Evolutionary conservation across 208 protist genomes (phyloP).

Genomic region (Leishmania mexicana): DNA sequence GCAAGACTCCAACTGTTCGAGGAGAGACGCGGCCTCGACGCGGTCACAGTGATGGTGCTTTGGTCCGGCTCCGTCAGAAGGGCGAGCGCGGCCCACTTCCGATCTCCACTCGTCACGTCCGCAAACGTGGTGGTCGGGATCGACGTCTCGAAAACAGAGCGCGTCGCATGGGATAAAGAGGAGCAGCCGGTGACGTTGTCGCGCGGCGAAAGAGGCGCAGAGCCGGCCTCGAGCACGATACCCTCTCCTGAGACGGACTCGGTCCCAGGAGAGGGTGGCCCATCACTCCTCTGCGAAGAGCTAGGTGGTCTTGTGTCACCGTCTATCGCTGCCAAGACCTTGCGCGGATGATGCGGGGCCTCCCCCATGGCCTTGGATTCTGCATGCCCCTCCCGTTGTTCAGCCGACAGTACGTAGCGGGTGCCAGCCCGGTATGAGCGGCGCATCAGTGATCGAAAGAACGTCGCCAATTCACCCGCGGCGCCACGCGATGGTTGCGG

Average conservation of each 20-base stretch:
- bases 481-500: neutral
- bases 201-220: neutral
- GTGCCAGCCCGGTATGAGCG: neutral
- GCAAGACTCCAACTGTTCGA: slow-evolving; percentile 14
- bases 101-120: neutral
- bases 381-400: neutral
- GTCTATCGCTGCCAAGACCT: neutral
- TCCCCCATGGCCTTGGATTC: neutral
- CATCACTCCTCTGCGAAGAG: neutral
- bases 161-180: neutral
- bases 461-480: neutral
- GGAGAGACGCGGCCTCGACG: neutral
- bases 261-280: neutral
- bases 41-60: neutral
- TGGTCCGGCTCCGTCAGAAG: slow-evolving; percentile 1
- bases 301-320: neutral
- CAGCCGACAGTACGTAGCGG: neutral
- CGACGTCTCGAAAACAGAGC: neutral
- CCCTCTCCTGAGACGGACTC: neutral
- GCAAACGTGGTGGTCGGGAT: neutral
- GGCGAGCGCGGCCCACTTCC: neutral
- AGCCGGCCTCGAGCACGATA: neutral
- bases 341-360: neutral
- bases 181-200: neutral
- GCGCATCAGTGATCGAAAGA: neutral